phyloP scores from a whole-genome alignment of 345 rosid species.

The Salix exigua region DNA sequence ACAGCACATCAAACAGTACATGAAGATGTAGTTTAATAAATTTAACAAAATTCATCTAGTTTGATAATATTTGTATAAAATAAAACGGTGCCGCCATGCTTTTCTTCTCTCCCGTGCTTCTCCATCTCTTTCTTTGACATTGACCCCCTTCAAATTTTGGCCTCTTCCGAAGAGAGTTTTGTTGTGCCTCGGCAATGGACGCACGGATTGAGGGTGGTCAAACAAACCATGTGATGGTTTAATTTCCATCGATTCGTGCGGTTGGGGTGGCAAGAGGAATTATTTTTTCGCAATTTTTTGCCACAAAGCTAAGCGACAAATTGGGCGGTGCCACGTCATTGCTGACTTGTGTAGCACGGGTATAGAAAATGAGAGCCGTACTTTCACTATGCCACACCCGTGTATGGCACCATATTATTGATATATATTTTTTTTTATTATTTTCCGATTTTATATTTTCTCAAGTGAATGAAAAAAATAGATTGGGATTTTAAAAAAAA shows the following conservation, averaged over 20 bases:
- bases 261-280: neutral
- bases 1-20: no score
- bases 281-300: neutral
- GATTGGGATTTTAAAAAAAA: no score
- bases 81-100: neutral
- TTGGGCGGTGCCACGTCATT: neutral
- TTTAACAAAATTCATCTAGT: no score
- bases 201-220: neutral
- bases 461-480: no score
- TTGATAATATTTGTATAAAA: no score
- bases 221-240: neutral
- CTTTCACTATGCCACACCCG: neutral
- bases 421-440: no score
- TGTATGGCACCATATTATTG: neutral
- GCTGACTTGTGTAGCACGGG: neutral
- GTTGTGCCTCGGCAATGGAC: neutral
- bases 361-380: neutral
- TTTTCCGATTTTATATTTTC: no score
- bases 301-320: neutral
- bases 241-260: neutral
- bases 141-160: neutral
- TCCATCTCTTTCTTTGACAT: neutral
- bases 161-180: neutral
- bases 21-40: no score
- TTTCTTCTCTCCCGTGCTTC: neutral